Percentiles rank a stretch among this genome's conserved stretches.
phyloP scores from a whole-genome alignment of 202 grass and related monocot genomes.

The Sporobolus alterniflorus region DNA sequence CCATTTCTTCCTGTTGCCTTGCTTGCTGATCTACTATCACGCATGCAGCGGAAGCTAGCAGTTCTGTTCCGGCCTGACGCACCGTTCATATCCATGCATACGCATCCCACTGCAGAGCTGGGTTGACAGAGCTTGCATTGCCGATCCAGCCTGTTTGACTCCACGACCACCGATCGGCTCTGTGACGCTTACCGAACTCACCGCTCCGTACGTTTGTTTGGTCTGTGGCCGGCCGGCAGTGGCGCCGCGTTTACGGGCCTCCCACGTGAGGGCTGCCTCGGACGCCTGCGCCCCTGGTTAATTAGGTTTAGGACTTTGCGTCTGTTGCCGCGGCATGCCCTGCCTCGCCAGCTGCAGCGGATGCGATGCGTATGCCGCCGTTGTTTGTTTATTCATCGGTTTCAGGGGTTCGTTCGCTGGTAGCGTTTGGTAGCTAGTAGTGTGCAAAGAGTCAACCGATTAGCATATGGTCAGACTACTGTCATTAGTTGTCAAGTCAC shows the following conservation, averaged over 20 bases:
- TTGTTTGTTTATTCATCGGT: conserved; percentile 19
- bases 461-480: neutral
- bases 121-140: neutral
- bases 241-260: conserved; percentile 47
- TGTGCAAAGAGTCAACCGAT: conserved; percentile 12
- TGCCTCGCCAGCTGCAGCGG: neutral
- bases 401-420: neutral
- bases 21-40: neutral
- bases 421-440: conserved; percentile 13
- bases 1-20: conserved; percentile 38
- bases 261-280: conserved; percentile 50
- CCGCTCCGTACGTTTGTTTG: neutral
- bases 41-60: neutral
- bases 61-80: neutral
- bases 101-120: neutral
- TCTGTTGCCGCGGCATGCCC: conserved; percentile 38
- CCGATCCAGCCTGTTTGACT: neutral
- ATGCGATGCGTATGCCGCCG: neutral
- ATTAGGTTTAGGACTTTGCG: conserved; percentile 32
- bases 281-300: conserved; percentile 31
- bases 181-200: neutral
- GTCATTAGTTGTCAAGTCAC: neutral
- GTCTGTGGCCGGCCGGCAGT: conserved; percentile 16
- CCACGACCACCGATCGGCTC: neutral
- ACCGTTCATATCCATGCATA: neutral